These are phyloP conservation scores for Cicer pinnatifidum DNA, from an alignment of 306 rosid species.

Conservation along the genomic window DNA sequence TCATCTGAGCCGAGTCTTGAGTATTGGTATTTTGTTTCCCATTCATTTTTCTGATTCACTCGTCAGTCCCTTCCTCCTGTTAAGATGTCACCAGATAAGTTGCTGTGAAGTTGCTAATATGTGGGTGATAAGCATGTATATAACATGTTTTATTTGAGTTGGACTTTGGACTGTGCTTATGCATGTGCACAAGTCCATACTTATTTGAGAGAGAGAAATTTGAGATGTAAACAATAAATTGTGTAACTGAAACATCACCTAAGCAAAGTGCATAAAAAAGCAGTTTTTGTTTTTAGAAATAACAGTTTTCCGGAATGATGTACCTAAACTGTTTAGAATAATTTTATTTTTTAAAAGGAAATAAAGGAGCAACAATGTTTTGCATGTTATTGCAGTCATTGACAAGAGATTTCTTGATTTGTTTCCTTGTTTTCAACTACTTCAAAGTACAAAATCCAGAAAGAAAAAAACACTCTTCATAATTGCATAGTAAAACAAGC, in stretches of 20 bases:
- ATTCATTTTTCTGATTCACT: conserved; percentile 34
- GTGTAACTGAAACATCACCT: not conserved
- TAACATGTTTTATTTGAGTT: conserved; percentile 27
- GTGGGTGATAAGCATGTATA: conserved; percentile 16
- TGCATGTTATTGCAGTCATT: conserved; percentile 20
- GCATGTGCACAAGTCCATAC: not conserved
- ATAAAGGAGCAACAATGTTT: not conserved
- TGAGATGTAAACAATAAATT: conserved; percentile 9
- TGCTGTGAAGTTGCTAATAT: conserved; percentile 5
- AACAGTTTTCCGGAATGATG: not conserved
- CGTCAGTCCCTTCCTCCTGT: not conserved
- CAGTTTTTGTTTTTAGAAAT: not conserved
- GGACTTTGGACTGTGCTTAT: conserved; percentile 20
- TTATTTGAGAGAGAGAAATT: conserved; percentile 20
- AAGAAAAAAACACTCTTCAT: conserved; percentile 11
- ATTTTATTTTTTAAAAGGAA: not conserved
- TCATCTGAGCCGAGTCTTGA: conserved; percentile 97
- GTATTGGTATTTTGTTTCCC: conserved; percentile 72
- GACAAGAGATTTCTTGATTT: not conserved
- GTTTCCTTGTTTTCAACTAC: conserved; percentile 14
- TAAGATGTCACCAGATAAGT: conserved; percentile 34
- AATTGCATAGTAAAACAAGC: conserved; percentile 26
- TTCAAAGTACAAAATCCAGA: not conserved
- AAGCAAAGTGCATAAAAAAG: conserved; percentile 10
- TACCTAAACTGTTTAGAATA: conserved; percentile 1